These are phyloP conservation scores for Pseudozyma thailandica DNA, from an alignment of 1,284 basidiomycete species.

Conservation along the genomic window DNA sequence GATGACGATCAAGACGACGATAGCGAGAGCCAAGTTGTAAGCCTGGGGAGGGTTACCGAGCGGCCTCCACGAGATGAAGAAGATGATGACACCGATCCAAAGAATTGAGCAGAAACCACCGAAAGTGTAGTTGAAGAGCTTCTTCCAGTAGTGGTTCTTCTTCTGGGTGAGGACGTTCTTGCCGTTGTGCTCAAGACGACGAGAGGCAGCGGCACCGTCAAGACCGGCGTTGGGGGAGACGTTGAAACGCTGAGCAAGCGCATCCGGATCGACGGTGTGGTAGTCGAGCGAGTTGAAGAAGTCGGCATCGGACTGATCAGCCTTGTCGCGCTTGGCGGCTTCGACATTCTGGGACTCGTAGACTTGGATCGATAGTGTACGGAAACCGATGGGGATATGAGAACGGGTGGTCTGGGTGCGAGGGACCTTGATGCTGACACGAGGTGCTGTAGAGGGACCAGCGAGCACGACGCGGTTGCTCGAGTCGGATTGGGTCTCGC, in stretches of 20 bases:
- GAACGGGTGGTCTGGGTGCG: constrained; percentile 43
- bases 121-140: constrained; percentile 72
- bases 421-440: constrained; percentile 41
- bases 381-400: constrained; percentile 57
- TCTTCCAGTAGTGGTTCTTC: constrained; percentile 71
- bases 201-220: constrained; percentile 72
- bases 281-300: constrained; percentile 71
- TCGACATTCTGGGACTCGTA: constrained; percentile 48
- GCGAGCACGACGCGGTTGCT: not conserved
- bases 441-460: constrained; percentile 18
- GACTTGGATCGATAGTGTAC: constrained; percentile 61
- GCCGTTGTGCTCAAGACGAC: constrained; percentile 71
- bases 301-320: constrained; percentile 40
- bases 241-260: constrained; percentile 72
- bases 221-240: constrained; percentile 71
- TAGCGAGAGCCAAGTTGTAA: constrained; percentile 71
- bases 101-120: constrained; percentile 75
- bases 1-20: constrained; percentile 69
- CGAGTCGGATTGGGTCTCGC: constrained; percentile 18
- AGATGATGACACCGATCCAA: constrained; percentile 72
- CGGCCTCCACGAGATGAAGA: constrained; percentile 72
- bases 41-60: constrained; percentile 72
- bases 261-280: constrained; percentile 72
- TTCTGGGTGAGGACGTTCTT: constrained; percentile 72
- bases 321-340: constrained; percentile 24